Evolutionary conservation across 2,329 filamentous ascomycete species (phyloP).

Genomic region (Aspergillus sojae): DNA sequence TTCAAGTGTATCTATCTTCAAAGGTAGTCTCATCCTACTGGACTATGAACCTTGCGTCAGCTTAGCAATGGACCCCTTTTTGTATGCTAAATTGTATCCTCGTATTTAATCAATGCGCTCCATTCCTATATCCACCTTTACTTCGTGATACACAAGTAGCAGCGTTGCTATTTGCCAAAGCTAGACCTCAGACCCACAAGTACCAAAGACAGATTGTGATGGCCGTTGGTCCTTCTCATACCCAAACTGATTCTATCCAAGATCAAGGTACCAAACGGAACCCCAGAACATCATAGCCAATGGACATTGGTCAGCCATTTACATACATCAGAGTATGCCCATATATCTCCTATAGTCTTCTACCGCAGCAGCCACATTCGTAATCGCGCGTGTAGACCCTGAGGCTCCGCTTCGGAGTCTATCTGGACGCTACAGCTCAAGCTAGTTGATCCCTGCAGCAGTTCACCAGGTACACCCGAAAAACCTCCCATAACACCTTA

Average conservation of each 20-base stretch:
- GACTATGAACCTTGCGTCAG: too few relatives aligned
- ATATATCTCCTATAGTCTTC: background rate
- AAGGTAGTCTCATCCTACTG: background rate
- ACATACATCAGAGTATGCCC: background rate
- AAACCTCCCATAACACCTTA: background rate
- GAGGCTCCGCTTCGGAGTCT: background rate
- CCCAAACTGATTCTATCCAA: background rate
- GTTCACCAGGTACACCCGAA: background rate
- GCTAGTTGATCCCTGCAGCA: background rate
- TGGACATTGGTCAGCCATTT: background rate
- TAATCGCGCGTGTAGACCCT: background rate
- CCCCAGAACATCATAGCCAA: background rate
- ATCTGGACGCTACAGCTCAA: background rate
- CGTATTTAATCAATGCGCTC: too few relatives aligned
- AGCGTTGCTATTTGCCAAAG: background rate
- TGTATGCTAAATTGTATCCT: background rate
- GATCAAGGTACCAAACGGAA: background rate
- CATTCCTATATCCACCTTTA: background rate
- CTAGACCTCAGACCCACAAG: background rate
- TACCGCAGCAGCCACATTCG: background rate
- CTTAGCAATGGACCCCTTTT: too few relatives aligned
- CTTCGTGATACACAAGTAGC: background rate
- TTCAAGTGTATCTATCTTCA: background rate
- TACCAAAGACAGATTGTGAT: background rate
- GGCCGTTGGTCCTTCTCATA: background rate